These are phyloP conservation scores for Pistacia atlantica DNA, from an alignment of 345 rosid genomes.

Conservation along the genomic window DNA sequence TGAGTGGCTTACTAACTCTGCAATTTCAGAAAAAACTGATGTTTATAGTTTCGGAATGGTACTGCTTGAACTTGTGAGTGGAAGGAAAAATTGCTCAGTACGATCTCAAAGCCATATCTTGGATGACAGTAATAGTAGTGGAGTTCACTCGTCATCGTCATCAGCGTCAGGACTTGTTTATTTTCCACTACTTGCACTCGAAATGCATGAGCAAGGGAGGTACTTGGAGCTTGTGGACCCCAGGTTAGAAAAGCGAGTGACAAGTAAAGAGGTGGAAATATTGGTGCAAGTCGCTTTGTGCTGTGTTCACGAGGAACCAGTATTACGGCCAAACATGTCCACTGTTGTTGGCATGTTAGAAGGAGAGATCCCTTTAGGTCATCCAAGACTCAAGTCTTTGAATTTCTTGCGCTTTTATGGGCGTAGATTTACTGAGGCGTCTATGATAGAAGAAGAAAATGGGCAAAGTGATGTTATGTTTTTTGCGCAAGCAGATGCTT, in stretches of 20 bases:
- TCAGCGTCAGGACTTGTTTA: slow-evolving; percentile 48
- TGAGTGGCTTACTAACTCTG: slow-evolving; percentile 79
- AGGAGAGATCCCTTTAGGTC: slow-evolving; percentile 56
- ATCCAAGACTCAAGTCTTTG: slow-evolving; percentile 75
- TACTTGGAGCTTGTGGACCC: slow-evolving; percentile 81
- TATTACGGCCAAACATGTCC: slow-evolving; percentile 62
- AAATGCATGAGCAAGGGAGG: slow-evolving; percentile 76
- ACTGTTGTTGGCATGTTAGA: slow-evolving; percentile 73
- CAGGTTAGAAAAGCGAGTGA: slow-evolving; percentile 72
- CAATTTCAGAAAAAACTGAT: slow-evolving; percentile 79
- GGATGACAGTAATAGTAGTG: slow-evolving; percentile 39
- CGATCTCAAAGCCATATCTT: slow-evolving; percentile 46
- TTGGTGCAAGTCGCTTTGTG: slow-evolving; percentile 65
- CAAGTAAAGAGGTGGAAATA: slow-evolving; percentile 54
- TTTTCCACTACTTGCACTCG: slow-evolving; percentile 84
- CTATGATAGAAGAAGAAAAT: slow-evolving; percentile 47
- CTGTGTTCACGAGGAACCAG: slow-evolving; percentile 73
- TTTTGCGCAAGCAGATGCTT: slow-evolving; percentile 37
- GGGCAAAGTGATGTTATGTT: slow-evolving; percentile 33
- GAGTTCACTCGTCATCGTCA: slow-evolving; percentile 40
- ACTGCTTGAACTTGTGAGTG: slow-evolving; percentile 73
- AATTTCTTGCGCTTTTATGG: slow-evolving; percentile 86
- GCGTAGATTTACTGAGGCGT: slow-evolving; percentile 73
- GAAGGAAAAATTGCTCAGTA: slow-evolving; percentile 63
- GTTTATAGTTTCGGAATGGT: slow-evolving; percentile 91